Conservation (phyloP, 164 flowering plant genomes). For the Berberis thunbergii region DNA sequence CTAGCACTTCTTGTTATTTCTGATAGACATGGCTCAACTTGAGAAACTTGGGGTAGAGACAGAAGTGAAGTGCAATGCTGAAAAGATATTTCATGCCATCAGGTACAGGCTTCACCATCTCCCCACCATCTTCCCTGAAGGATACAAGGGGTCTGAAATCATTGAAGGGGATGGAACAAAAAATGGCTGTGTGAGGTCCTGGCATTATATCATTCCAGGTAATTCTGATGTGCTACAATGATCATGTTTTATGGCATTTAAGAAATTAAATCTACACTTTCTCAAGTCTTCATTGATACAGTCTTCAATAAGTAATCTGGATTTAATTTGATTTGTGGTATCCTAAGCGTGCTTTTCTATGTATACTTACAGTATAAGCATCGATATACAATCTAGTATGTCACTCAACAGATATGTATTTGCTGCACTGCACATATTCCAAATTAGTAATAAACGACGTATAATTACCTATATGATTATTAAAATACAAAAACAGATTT, state of each 20-base stretch:
- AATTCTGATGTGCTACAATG: background rate
- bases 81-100: conserved; percentile 13
- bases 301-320: too few relatives aligned
- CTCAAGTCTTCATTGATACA: too few relatives aligned
- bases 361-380: too few relatives aligned
- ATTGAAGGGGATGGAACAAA: conserved; percentile 26
- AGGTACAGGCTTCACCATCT: conserved; percentile 16
- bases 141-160: conserved; percentile 11
- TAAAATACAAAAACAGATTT: too few relatives aligned
- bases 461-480: too few relatives aligned
- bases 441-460: too few relatives aligned
- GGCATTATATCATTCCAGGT: conserved; percentile 15
- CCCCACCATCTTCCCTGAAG: conserved; percentile 17
- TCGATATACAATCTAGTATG: too few relatives aligned
- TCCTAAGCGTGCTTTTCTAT: too few relatives aligned
- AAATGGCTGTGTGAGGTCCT: conserved; percentile 13
- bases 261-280: too few relatives aligned
- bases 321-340: too few relatives aligned
- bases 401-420: too few relatives aligned
- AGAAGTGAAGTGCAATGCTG: conserved; percentile 15
- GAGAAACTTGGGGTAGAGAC: conserved; percentile 12
- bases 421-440: too few relatives aligned
- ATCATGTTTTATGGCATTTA: background rate
- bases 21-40: background rate
- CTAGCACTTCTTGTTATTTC: background rate